Evolutionary conservation across 2,329 filamentous ascomycete genomes (phyloP).

Genomic region (Colletotrichum sp.): DNA sequence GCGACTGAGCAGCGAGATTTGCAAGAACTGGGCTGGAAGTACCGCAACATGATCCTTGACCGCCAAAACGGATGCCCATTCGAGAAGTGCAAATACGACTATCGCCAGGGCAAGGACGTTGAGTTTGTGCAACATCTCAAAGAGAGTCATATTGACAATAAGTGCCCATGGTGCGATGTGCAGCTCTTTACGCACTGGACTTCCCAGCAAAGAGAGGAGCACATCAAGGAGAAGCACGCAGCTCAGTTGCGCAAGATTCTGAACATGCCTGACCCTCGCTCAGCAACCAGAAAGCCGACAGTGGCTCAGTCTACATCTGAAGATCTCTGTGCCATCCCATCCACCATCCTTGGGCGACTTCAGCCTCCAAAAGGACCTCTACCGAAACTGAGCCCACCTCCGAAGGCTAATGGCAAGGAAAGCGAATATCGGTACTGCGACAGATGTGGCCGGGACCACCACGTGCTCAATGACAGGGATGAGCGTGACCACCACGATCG

Average conservation of each 20-base stretch:
- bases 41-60: constrained; percentile 38
- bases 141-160: constrained; percentile 34
- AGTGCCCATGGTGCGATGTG: constrained; percentile 41
- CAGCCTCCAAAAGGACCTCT: neutral
- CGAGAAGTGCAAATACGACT: constrained; percentile 38
- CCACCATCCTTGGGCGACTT: neutral
- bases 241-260: constrained; percentile 21
- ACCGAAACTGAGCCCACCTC: constrained; percentile 5
- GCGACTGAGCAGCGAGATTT: constrained; percentile 42
- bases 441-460: constrained; percentile 27
- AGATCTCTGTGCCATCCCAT: neutral
- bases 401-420: constrained; percentile 17
- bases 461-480: neutral
- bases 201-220: constrained; percentile 26
- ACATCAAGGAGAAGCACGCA: constrained; percentile 34
- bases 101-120: constrained; percentile 30
- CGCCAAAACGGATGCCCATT: constrained; percentile 44
- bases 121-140: constrained; percentile 40
- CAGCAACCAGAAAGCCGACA: neutral
- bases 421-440: constrained; percentile 25
- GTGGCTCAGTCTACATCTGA: neutral
- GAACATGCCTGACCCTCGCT: neutral
- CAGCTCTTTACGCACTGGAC: constrained; percentile 34
- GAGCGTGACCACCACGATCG: constrained; percentile 27
- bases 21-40: constrained; percentile 36